Base-by-base conservation (phyloP, 192 early-diverging fungal species). In the Coemansia erecta region DNA sequence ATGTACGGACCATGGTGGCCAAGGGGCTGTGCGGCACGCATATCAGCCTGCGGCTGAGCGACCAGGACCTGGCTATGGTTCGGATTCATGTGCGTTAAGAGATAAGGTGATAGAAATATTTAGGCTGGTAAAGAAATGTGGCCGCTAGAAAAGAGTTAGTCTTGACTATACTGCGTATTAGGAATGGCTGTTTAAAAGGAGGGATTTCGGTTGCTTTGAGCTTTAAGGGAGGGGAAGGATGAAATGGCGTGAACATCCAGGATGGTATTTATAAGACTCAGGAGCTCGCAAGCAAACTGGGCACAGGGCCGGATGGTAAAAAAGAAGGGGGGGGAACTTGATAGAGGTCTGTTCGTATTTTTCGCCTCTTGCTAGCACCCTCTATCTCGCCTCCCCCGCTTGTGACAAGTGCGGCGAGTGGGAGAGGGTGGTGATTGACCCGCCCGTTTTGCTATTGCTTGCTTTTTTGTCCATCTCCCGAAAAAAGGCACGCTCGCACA, bases 331-430 rank as follows among this genome's bases (percentile, higher is more conserved):
- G 48, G 19, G n/a, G n/a, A 24, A 24, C 4, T 12, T 2, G 22
- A 49, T 19, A 22, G 18, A 53, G 31, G 52, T 23, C 52, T 53
- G 52, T 23, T 19, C 52, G 33, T 31, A 53, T 53, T 53, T 53
- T 53, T 53, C 52, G 52, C 52, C 52, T 17, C 17, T 53, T 49
- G 47, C 47, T 24, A 49, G 47, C 24, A 19, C 47, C 24, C 28
- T 31, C 28, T 31, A 31, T 31, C 28, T 31, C 7, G 4, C 7
- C 7, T 31, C 28, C 28, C 28, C 28, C 28, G 28, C 28, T 31
- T 31, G 28, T 31, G 28, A 31, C 28, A 31, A 31, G 28, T 31
- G 28, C 22, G 14, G 22, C 47, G 47, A 19, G 22, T 49, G 47
- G 18, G 19, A 26, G 47, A 23, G 24, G 47, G 44, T 8, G 47